Evolutionary conservation across 441 rosid species (phyloP), one percentile per base, ranked within the genome.

Genomic region (Breynia disticha): DNA sequence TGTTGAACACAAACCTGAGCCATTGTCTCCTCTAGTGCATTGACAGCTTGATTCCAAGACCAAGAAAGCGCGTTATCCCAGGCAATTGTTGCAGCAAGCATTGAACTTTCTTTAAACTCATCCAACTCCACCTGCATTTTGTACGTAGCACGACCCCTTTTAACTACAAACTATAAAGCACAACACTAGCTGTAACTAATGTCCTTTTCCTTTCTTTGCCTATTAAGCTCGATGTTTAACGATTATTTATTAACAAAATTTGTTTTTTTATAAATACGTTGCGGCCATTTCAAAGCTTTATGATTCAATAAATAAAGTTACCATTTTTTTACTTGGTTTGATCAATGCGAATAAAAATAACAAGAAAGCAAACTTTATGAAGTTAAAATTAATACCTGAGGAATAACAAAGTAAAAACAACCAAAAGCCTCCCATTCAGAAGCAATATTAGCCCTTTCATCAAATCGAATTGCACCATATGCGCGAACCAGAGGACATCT

Each of bases 371-470:
- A 28, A 28, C 8, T 1, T 0, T 3, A 11, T 5, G 0, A 32
- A 16, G 64, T 48, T 16, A 43, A 53, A 43, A 60, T 56, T 54
- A 50, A 47, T 72, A 86, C 95, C 90, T 87, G 98, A 65, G 98
- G 98, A 42, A 90, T 67, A 50, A 82, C 67, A 63, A 90, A 90
- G 69, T 82, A 90, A 67, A 90, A 90, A 0, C 95, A 85, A 66
- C 96, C 98, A 69, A 87, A 90, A 41, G 79, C 73, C 66, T 83
- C 76, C 96, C 98, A 90, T 57, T 87, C 96, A 6, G 82, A 66
- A 12, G 96, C 76, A 54, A 87, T 57, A 1, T 66, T 64, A 4
- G 93, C 82, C 45, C 72, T 72, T 9, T 87, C 82, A 61, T 90
- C 95, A 16, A 90, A 90, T 2, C 96, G 79, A 52, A 90, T 90